A percentile compares a stretch with the other conserved stretches of the same genome.
These are phyloP conservation scores for Amaranthus cruentus DNA, from an alignment of 148 eudicot species.

Conservation along the genomic window DNA sequence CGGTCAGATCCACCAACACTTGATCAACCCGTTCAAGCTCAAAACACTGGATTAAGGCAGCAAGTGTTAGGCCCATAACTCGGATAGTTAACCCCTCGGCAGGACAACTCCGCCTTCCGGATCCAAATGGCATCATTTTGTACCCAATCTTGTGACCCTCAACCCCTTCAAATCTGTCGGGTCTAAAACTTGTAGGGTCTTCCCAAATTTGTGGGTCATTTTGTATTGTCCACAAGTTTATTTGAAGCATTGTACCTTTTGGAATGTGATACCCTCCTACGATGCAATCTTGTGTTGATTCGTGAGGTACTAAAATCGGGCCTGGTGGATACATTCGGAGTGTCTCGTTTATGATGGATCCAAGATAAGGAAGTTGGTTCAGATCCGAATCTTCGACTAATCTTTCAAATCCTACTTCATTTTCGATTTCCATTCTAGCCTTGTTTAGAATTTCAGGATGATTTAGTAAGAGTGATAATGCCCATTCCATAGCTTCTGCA, in stretches of 20 bases:
- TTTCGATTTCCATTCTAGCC: too few species aligned
- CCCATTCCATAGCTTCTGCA: too few species aligned
- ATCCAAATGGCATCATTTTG: conserved; percentile 29
- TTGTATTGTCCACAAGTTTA: conserved; percentile 16
- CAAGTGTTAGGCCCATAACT: conserved; percentile 22
- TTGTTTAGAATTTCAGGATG: too few species aligned
- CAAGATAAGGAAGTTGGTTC: neutral
- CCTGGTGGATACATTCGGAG: conserved; percentile 8
- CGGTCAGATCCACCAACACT: conserved; percentile 19
- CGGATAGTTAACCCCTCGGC: conserved; percentile 18
- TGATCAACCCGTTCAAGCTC: conserved; percentile 27
- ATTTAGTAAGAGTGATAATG: too few species aligned
- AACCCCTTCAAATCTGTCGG: conserved; percentile 27
- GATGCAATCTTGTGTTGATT: neutral
- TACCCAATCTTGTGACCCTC: conserved; percentile 18
- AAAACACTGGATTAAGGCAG: conserved; percentile 26
- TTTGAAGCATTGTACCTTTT: conserved; percentile 9
- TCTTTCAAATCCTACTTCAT: neutral
- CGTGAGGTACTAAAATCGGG: conserved; percentile 18
- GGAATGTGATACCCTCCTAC: conserved; percentile 1
- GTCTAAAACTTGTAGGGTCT: conserved; percentile 22
- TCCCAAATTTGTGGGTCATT: conserved; percentile 29
- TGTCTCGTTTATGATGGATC: neutral
- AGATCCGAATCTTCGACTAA: conserved; percentile 7
- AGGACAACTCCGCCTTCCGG: conserved; percentile 29